phyloP scores from a whole-genome alignment of 202 grass and related monocot genomes.

The Thinopyrum obtusiflorum region DNA sequence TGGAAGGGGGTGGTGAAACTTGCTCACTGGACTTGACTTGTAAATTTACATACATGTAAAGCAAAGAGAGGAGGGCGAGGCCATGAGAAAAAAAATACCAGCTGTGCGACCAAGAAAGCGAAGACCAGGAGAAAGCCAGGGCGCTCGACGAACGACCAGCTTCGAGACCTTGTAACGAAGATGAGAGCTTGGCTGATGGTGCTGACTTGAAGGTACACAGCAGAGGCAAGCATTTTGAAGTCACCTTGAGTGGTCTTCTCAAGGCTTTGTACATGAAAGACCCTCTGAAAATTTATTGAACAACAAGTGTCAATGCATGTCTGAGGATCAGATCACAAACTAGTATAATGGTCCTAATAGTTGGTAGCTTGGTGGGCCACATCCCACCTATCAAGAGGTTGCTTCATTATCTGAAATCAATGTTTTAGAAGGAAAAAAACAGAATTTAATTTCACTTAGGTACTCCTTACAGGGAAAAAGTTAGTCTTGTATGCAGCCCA shows the following conservation, averaged over 20 bases:
- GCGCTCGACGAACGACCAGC: slow-evolving; percentile 36
- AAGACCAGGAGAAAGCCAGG: slow-evolving; percentile 28
- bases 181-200: slow-evolving; percentile 16
- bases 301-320: no score
- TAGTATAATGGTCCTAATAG: no score
- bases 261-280: slow-evolving; percentile 29
- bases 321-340: no score
- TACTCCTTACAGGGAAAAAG: slow-evolving; percentile 4
- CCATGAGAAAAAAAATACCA: background rate
- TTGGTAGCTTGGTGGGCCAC: no score
- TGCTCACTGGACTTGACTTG: background rate
- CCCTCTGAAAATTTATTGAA: background rate
- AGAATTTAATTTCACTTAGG: background rate
- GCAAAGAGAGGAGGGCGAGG: background rate
- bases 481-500: slow-evolving; percentile 17
- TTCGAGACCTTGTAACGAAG: slow-evolving; percentile 28
- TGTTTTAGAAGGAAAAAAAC: background rate
- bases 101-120: slow-evolving; percentile 28
- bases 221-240: slow-evolving; percentile 21
- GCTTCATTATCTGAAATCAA: background rate
- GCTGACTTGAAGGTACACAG: slow-evolving; percentile 21
- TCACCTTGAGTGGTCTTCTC: slow-evolving; percentile 20
- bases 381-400: no score
- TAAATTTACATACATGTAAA: background rate
- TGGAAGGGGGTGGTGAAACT: background rate